Evolutionary conservation across 2,329 filamentous ascomycete genomes (phyloP).

Genomic region (Ascochyta viciae-villosae): DNA sequence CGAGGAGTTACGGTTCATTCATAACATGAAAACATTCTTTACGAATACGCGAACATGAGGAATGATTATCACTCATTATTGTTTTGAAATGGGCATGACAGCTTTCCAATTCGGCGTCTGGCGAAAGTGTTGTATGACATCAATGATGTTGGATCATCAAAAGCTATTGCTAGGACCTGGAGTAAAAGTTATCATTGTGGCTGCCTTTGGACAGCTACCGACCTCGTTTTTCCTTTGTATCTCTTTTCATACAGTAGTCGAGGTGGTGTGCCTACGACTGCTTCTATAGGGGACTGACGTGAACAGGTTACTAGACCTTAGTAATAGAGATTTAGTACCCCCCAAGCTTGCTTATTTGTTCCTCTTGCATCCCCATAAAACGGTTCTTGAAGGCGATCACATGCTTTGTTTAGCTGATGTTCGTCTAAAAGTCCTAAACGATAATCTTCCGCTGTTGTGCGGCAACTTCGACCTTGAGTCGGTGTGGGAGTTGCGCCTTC

Average conservation of each 20-base stretch:
- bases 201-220: slow-evolving; percentile 4
- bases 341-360: not conserved
- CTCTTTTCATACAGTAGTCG: slow-evolving; percentile 1
- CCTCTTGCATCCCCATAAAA: not conserved
- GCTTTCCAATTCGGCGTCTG: slow-evolving; percentile 43
- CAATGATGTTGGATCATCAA: slow-evolving; percentile 11
- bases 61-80: slow-evolving; percentile 13
- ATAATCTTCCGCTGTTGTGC: not conserved
- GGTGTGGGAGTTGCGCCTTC: not conserved
- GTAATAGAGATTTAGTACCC: not conserved
- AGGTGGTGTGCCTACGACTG: not conserved
- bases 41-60: slow-evolving; percentile 15
- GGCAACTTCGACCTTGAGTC: not conserved
- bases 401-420: not conserved
- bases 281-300: not conserved
- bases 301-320: slow-evolving; percentile 2
- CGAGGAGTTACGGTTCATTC: slow-evolving; percentile 19
- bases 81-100: slow-evolving; percentile 19
- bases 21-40: slow-evolving; percentile 21
- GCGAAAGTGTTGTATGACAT: slow-evolving; percentile 29
- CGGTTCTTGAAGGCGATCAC: not conserved
- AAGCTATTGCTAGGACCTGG: slow-evolving; percentile 9
- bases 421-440: not conserved
- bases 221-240: not conserved
- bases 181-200: slow-evolving; percentile 9